Evolutionary conservation across 441 rosid species (phyloP).

Genomic region (Monsonia emarginata): DNA sequence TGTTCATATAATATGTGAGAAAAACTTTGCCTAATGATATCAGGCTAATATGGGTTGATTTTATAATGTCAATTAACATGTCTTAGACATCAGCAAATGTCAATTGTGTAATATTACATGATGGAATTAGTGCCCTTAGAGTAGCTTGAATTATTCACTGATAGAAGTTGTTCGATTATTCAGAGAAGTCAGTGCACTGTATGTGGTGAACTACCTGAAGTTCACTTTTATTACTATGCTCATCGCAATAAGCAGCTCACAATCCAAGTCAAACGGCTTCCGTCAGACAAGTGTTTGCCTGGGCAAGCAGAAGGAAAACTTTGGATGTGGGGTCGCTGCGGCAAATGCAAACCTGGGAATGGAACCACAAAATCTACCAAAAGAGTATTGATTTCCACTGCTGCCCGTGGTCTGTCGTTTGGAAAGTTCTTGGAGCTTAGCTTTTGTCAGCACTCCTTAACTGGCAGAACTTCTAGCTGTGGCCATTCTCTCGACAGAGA

Average conservation of each 20-base stretch:
- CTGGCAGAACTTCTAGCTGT: constrained; percentile 45
- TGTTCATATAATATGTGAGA: too few species aligned
- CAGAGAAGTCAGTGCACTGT: constrained; percentile 57
- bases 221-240: constrained; percentile 72
- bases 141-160: constrained; percentile 18
- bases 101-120: background rate
- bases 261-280: constrained; percentile 53
- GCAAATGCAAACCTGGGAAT: constrained; percentile 54
- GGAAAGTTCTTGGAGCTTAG: constrained; percentile 95
- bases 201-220: constrained; percentile 67
- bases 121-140: constrained; percentile 6
- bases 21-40: background rate
- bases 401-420: constrained; percentile 72
- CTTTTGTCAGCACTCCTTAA: constrained; percentile 46
- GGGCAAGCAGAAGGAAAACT: constrained; percentile 72
- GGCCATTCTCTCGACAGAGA: constrained; percentile 72
- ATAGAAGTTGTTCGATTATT: constrained; percentile 24
- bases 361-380: constrained; percentile 50
- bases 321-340: constrained; percentile 98
- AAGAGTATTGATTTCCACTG: constrained; percentile 65
- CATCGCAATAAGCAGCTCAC: constrained; percentile 74
- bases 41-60: background rate
- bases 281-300: constrained; percentile 36
- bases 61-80: background rate
- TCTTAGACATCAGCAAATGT: background rate